Evolutionary conservation across 73 alveolate species (phyloP).

Genomic region (Uronychia binucleata): DNA sequence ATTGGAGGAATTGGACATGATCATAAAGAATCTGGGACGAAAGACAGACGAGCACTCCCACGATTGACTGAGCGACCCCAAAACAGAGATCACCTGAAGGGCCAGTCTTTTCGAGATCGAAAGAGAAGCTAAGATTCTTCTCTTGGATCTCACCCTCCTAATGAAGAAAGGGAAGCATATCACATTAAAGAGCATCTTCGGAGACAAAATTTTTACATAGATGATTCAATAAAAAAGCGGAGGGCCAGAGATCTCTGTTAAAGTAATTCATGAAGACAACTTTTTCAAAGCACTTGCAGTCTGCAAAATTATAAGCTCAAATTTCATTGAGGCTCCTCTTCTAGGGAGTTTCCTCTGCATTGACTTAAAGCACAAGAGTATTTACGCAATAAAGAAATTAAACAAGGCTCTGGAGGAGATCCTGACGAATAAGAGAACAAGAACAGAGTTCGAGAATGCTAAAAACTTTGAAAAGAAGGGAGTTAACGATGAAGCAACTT

Average conservation of each 20-base stretch:
- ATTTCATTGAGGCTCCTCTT: not conserved
- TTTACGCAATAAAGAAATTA: not conserved
- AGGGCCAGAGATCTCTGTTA: not conserved
- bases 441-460: not conserved
- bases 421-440: not conserved
- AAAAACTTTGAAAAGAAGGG: not conserved
- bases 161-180: not conserved
- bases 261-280: not conserved
- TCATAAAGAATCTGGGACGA: not conserved
- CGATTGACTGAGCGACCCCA: too few relatives aligned
- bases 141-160: not conserved
- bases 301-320: not conserved
- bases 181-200: not conserved
- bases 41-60: too few relatives aligned
- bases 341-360: not conserved
- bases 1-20: not conserved
- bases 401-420: not conserved
- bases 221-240: not conserved
- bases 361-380: not conserved
- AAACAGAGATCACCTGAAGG: not conserved
- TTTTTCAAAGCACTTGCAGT: not conserved
- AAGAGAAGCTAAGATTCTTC: not conserved
- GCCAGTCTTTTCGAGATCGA: not conserved
- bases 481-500: too few relatives aligned
- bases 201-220: not conserved